Percentiles rank a stretch among this genome's conserved stretches.
phyloP scores from a whole-genome alignment of 345 rosid genomes.

The Nasturtium officinale region DNA sequence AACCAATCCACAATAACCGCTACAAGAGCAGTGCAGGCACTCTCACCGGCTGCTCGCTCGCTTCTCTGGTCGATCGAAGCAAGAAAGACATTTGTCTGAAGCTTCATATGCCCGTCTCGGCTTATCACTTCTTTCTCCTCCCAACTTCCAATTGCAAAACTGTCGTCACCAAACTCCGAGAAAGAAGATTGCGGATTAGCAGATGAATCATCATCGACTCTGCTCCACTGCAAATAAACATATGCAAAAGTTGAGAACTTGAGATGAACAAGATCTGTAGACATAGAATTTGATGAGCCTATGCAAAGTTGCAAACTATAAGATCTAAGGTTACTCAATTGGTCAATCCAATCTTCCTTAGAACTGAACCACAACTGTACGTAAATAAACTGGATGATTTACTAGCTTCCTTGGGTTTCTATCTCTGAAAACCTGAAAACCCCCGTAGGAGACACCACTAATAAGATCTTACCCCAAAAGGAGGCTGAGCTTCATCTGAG shows the following conservation, averaged over 20 bases:
- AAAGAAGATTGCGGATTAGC: conserved; percentile 47
- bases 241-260: conserved; percentile 9
- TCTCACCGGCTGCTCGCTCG: conserved; percentile 72
- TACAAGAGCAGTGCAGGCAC: conserved; percentile 76
- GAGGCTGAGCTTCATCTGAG: conserved; percentile 59
- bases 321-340: background rate
- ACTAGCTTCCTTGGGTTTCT: background rate
- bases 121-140: conserved; percentile 59
- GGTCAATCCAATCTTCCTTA: background rate
- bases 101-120: conserved; percentile 63
- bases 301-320: background rate
- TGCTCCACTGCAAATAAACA: conserved; percentile 46
- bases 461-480: conserved; percentile 35
- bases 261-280: background rate
- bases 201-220: conserved; percentile 48
- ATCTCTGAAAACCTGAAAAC: background rate
- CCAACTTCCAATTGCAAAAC: conserved; percentile 66
- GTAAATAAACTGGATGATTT: background rate
- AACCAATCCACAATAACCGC: conserved; percentile 70
- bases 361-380: background rate
- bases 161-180: conserved; percentile 65
- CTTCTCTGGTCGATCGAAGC: conserved; percentile 76
- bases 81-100: conserved; percentile 60
- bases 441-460: background rate
- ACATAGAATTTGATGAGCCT: background rate